Evolutionary conservation across 495 filamentous ascomycete genomes (phyloP), one percentile per base, ranked within the genome.

Genomic region (Chaetomium fimeti): DNA sequence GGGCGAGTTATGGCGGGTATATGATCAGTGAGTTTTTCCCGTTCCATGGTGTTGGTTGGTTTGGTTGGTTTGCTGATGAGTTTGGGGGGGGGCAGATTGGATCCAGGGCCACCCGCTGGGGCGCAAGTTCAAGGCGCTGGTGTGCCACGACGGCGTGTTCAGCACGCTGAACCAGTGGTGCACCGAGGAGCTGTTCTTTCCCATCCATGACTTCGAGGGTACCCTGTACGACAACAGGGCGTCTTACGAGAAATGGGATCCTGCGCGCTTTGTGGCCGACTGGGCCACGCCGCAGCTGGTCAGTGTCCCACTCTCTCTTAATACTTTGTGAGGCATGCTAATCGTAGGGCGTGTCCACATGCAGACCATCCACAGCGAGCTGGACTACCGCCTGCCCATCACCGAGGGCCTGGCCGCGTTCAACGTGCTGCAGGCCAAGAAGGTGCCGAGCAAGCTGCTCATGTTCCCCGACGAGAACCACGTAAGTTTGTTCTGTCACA

Each of bases 101-200:
- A 86, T 90, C 66, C 87, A 89, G 74, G 88, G 88, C 48, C 85
- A 89, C 38, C 78, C 80, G 0, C 78, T 90, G 0, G 87, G 87
- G 18, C 87, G 89, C 56, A 89, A 90, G 68, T 94, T 95, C 83
- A 91, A 91, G 73, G 92, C 92, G 2, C 83, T 96, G 2, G 91
- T 96, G 11, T 92, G 89, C 63, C 93, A 98, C 74, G 93, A 96
- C 74, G 93, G 93, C 40, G 86, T 93, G 28, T 96, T 92, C 77
- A 90, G 84, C 73, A 92, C 90, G 66, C 81, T 86, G 7, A 85
- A 84, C 56, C 87, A 91, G 75, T 84, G 92, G 65, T 76, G 84
- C 13, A 89, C 85, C 27, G 93, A 97, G 66, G 93, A 97, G 75
- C 86, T 93, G 27, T 97, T 91, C 79, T 96, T 96, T 78, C 87